Evolutionary conservation across 768 basidiomycete species (phyloP).

Genomic region (Serendipita vermifera): DNA sequence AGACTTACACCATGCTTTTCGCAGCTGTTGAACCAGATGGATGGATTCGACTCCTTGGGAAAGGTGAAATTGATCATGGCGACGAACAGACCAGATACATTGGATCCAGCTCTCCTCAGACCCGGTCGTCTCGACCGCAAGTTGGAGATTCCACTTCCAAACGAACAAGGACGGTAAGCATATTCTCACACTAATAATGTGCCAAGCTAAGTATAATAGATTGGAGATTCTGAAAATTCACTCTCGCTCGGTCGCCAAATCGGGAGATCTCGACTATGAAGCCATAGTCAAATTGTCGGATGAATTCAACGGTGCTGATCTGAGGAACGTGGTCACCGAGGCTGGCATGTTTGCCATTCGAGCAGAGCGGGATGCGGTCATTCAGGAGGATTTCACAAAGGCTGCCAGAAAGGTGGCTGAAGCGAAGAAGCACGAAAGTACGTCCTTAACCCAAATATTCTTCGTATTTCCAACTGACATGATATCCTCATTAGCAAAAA

Average conservation of each 20-base stretch:
- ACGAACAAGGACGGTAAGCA: constrained; percentile 77
- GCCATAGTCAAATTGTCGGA: constrained; percentile 96
- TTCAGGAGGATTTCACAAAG: constrained; percentile 92
- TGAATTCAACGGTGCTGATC: constrained; percentile 90
- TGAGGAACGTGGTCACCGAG: constrained; percentile 90
- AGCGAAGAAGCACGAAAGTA: constrained; percentile 95
- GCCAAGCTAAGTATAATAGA: too few relatives aligned
- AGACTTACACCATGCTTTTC: not conserved
- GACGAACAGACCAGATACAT: constrained; percentile 78
- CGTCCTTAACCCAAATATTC: constrained; percentile 22
- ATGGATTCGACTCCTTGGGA: constrained; percentile 96
- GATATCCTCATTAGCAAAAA: constrained; percentile 20
- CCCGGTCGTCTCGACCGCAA: constrained; percentile 91
- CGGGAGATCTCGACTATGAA: constrained; percentile 92
- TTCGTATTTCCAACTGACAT: not conserved
- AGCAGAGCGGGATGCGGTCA: constrained; percentile 57
- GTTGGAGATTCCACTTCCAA: constrained; percentile 94
- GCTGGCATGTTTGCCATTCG: constrained; percentile 69
- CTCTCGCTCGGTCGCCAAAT: constrained; percentile 84
- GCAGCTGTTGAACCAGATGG: constrained; percentile 96
- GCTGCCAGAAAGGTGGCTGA: constrained; percentile 91
- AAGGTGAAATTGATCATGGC: constrained; percentile 97
- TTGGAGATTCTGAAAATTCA: constrained; percentile 97
- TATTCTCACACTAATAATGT: not conserved
- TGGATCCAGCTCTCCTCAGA: constrained; percentile 49